Evolutionary conservation across 495 filamentous ascomycete species (phyloP).

Genomic region (Apiosordaria backusii): DNA sequence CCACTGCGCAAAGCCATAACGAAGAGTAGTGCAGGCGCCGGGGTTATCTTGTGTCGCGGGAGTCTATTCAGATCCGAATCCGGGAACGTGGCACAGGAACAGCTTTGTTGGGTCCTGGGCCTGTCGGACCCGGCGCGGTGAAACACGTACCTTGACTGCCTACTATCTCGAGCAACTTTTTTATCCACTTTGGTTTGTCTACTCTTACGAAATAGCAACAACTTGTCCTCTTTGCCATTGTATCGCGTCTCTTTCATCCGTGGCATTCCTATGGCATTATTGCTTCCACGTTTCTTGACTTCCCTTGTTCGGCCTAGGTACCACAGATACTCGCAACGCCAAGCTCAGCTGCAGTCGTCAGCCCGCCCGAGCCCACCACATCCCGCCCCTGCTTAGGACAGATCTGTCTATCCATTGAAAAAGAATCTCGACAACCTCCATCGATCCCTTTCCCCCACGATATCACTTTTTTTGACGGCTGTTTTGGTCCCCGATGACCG

Average conservation of each 20-base stretch:
- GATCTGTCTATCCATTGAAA: neutral
- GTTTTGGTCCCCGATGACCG: conserved; percentile 15
- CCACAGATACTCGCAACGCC: neutral
- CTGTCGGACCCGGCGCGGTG: conserved; percentile 10
- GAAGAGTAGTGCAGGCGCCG: neutral
- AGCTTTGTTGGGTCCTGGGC: conserved; percentile 14
- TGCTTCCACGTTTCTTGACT: neutral
- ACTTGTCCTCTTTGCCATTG: neutral
- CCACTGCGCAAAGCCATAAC: neutral
- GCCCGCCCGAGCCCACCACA: conserved; percentile 3
- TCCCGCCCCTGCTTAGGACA: conserved; percentile 2
- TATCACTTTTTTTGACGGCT: conserved; percentile 4
- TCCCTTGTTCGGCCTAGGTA: neutral
- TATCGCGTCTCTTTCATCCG: neutral
- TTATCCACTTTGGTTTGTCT: neutral
- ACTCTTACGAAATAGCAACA: neutral
- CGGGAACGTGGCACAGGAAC: conserved; percentile 7
- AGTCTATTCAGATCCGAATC: conserved; percentile 16
- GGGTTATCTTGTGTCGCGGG: neutral
- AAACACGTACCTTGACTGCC: conserved; percentile 11
- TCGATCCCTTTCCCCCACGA: conserved; percentile 1
- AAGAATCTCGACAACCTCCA: neutral
- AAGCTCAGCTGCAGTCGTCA: conserved; percentile 1
- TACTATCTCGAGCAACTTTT: neutral
- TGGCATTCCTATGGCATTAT: neutral